These are phyloP conservation scores for Proliferodiscus dingleyae DNA, from an alignment of 2,329 filamentous ascomycete species.

Conservation along the genomic window DNA sequence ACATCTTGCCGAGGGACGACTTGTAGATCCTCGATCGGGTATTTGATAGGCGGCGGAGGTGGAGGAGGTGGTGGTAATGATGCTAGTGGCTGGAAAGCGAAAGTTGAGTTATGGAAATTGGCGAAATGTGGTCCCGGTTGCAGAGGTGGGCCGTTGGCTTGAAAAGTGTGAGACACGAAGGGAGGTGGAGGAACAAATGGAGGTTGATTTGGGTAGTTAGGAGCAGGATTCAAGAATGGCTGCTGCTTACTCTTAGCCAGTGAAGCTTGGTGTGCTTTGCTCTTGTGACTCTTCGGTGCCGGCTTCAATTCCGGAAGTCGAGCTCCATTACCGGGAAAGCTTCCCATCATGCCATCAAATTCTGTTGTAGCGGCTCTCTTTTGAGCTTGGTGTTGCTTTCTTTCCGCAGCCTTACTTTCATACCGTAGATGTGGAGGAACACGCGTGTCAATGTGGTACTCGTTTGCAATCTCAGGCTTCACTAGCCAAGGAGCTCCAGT, in stretches of 20 bases:
- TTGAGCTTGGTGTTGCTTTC: constrained; percentile 66
- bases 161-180: constrained; percentile 30
- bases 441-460: constrained; percentile 82
- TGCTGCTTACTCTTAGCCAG: constrained; percentile 36
- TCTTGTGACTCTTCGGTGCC: constrained; percentile 64
- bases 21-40: constrained; percentile 91
- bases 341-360: constrained; percentile 32
- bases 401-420: constrained; percentile 72
- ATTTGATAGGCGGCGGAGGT: constrained; percentile 76
- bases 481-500: constrained; percentile 96
- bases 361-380: constrained; percentile 42
- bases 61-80: constrained; percentile 50
- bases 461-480: constrained; percentile 75
- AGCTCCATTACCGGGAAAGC: constrained; percentile 38
- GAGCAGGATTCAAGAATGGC: constrained; percentile 31
- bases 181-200: constrained; percentile 22
- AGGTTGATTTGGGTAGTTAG: constrained; percentile 18
- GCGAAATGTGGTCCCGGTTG: constrained; percentile 29
- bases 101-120: constrained; percentile 40
- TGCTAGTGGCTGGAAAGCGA: constrained; percentile 43
- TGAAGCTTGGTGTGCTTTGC: constrained; percentile 46
- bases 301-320: constrained; percentile 71
- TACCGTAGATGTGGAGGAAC: constrained; percentile 79
- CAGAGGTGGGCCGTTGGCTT: constrained; percentile 30
- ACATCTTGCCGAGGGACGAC: constrained; percentile 62